Percentiles rank a stretch among this genome's conserved stretches.
Evolutionary conservation across 257 asterid genomes (phyloP).

Genomic region (Solanum tarijense): DNA sequence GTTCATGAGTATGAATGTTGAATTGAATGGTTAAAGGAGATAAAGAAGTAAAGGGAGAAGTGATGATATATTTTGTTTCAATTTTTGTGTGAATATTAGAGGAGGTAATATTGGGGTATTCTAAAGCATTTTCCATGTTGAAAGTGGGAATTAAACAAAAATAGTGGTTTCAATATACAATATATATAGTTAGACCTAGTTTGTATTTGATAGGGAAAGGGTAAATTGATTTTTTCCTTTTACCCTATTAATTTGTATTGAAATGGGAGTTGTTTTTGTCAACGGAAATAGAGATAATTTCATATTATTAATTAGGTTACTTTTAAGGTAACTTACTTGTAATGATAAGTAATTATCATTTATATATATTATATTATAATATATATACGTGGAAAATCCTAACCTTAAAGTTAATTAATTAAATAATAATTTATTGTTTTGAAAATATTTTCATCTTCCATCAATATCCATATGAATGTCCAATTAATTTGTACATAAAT

Average conservation of each 20-base stretch:
- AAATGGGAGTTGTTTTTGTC: neutral
- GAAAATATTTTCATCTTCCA: neutral
- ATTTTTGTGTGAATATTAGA: neutral
- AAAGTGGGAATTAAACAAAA: neutral
- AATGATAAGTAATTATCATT: too few species aligned
- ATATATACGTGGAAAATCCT: too few species aligned
- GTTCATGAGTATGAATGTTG: neutral
- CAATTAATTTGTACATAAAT: neutral
- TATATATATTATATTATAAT: too few species aligned
- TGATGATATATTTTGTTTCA: neutral
- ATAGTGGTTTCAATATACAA: neutral
- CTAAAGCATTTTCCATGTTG: neutral
- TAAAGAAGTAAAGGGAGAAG: neutral
- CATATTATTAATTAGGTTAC: neutral
- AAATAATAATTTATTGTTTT: too few species aligned
- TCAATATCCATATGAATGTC: neutral
- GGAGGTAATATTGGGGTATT: neutral
- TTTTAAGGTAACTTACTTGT: too few species aligned
- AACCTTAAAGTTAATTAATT: too few species aligned
- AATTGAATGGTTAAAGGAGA: neutral
- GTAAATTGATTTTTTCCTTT: neutral
- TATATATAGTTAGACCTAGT: neutral
- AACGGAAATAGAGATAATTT: neutral
- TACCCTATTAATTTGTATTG: neutral
- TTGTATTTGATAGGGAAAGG: neutral